Evolutionary conservation across 306 rosid genomes (phyloP).

Genomic region (Corylus americana): DNA sequence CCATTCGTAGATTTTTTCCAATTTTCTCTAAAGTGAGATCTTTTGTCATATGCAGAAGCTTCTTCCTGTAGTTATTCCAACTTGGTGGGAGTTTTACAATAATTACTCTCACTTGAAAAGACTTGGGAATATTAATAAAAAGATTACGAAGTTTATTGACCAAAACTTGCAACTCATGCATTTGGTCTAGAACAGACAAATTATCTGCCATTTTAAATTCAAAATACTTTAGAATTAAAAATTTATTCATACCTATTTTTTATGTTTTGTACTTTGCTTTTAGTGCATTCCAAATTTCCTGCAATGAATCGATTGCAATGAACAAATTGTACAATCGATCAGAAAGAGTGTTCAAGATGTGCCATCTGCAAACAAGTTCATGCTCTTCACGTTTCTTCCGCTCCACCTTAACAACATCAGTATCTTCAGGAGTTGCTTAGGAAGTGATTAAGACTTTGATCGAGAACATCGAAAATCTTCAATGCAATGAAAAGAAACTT

Average conservation of each 20-base stretch:
- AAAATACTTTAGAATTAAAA: conserved; percentile 2
- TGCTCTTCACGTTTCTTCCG: background rate
- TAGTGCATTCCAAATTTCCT: background rate
- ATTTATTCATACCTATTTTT: background rate
- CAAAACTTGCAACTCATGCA: too few relatives aligned
- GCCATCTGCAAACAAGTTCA: background rate
- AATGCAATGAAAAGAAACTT: too few relatives aligned
- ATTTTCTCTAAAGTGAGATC: background rate
- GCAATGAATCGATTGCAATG: background rate
- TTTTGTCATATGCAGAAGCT: background rate
- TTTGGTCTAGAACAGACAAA: too few relatives aligned
- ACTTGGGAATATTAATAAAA: too few relatives aligned
- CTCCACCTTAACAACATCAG: background rate
- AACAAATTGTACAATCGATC: background rate
- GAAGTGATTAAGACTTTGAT: too few relatives aligned
- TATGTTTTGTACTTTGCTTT: conserved; percentile 4
- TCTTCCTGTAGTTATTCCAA: too few relatives aligned
- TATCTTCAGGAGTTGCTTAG: background rate
- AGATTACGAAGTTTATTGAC: too few relatives aligned
- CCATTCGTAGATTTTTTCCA: background rate
- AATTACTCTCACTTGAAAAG: too few relatives aligned
- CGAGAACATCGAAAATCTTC: too few relatives aligned
- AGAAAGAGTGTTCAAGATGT: background rate
- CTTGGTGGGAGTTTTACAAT: too few relatives aligned
- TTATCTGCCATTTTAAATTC: background rate